These are phyloP conservation scores for Lecanicillium sp. DNA, from an alignment of 2,329 filamentous ascomycete species.

Conservation along the genomic window DNA sequence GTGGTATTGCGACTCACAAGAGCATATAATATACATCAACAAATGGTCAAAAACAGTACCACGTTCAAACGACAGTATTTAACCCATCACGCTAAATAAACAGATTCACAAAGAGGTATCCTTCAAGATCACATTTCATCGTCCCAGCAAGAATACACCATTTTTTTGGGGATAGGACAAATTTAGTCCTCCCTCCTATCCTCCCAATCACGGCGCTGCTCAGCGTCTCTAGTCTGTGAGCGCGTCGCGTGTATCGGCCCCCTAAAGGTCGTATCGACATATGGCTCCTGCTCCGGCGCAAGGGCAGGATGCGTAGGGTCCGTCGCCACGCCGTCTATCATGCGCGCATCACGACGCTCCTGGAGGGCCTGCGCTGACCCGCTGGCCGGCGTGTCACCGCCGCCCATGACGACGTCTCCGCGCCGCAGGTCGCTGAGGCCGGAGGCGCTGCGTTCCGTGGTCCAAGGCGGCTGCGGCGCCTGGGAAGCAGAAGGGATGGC, in stretches of 20 bases:
- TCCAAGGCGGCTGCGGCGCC: slow-evolving; percentile 28
- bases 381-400: slow-evolving; percentile 35
- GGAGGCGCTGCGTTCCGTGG: slow-evolving; percentile 43
- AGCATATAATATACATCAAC: too few relatives aligned
- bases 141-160: too few relatives aligned
- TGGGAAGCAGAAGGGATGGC: slow-evolving; percentile 33
- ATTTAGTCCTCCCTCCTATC: too few relatives aligned
- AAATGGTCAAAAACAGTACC: too few relatives aligned
- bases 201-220: too few relatives aligned
- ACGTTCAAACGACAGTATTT: too few relatives aligned
- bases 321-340: slow-evolving; percentile 57
- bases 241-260: slow-evolving; percentile 40
- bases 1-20: too few relatives aligned
- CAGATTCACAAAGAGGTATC: too few relatives aligned
- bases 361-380: slow-evolving; percentile 32
- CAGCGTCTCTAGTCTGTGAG: too few relatives aligned
- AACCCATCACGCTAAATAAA: too few relatives aligned
- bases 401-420: slow-evolving; percentile 22
- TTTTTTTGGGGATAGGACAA: too few relatives aligned
- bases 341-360: slow-evolving; percentile 52
- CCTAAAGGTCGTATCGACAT: slow-evolving; percentile 58
- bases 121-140: too few relatives aligned
- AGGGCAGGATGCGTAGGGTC: slow-evolving; percentile 45
- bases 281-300: slow-evolving; percentile 41
- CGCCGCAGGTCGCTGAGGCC: slow-evolving; percentile 40